phyloP scores from a whole-genome alignment of 2,329 filamentous ascomycete genomes.

The Helotiales sp. region DNA sequence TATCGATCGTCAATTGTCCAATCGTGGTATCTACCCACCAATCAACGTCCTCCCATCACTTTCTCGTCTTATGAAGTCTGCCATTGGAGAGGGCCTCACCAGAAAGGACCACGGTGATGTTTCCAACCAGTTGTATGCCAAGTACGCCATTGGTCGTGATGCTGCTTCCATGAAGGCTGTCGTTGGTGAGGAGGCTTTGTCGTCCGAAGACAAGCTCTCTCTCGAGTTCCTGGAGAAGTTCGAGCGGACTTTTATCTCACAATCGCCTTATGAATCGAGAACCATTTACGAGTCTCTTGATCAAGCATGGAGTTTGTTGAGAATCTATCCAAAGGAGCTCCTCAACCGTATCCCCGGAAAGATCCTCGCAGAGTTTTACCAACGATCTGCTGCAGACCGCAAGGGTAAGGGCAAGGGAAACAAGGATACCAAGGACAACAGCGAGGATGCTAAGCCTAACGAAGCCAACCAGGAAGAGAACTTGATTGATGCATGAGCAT shows the following conservation, averaged over 20 bases:
- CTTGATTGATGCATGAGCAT: conserved; percentile 61
- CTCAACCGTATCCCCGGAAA: conserved; percentile 93
- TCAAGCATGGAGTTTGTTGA: conserved; percentile 92
- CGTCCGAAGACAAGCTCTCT: conserved; percentile 94
- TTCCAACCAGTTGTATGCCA: conserved; percentile 98
- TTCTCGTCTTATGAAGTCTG: conserved; percentile 99
- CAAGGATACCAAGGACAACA: conserved; percentile 49
- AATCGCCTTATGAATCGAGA: conserved; percentile 90
- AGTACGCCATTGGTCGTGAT: conserved; percentile 98
- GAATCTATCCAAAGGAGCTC: conserved; percentile 97
- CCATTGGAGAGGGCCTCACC: conserved; percentile 96
- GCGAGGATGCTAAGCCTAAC: conserved; percentile 43
- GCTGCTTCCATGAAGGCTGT: conserved; percentile 99
- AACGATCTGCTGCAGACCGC: conserved; percentile 65
- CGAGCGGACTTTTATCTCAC: conserved; percentile 90
- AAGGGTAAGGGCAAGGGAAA: conserved; percentile 67
- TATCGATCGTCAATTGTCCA: conserved; percentile 89
- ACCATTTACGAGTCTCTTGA: conserved; percentile 93
- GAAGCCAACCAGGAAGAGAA: conserved; percentile 58
- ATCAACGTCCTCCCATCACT: conserved; percentile 98
- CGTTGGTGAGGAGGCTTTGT: conserved; percentile 96
- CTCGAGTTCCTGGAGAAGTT: conserved; percentile 99
- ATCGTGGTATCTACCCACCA: conserved; percentile 97
- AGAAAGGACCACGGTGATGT: conserved; percentile 97
- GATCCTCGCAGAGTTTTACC: conserved; percentile 82